Evolutionary conservation across 192 early-diverging fungal genomes (phyloP).

Genomic region (Mortierella claussenii): DNA sequence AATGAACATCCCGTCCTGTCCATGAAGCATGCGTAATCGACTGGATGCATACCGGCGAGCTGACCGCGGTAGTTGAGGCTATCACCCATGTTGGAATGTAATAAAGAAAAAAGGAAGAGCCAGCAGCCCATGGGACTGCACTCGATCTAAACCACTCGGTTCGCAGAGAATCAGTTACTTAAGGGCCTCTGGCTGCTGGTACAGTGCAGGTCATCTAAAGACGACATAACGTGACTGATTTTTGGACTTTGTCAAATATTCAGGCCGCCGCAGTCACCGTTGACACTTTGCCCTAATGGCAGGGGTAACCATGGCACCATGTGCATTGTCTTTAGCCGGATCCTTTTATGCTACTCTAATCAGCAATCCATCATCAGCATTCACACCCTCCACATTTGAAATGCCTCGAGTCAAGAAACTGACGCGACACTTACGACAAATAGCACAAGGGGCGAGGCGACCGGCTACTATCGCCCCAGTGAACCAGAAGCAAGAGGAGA

Average conservation of each 20-base stretch:
- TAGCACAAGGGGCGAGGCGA: not conserved
- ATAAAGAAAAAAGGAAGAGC: conserved; percentile 22
- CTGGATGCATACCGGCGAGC: conserved; percentile 38
- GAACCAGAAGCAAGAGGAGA: conserved; percentile 1
- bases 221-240: no score
- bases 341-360: not conserved
- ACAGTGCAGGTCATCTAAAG: no score
- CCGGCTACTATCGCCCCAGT: conserved; percentile 19
- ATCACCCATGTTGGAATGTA: conserved; percentile 45
- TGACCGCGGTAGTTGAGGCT: conserved; percentile 43
- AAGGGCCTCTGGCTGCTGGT: no score
- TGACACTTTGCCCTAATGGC: no score
- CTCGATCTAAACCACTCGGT: conserved; percentile 1
- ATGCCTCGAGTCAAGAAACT: conserved; percentile 7
- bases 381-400: not conserved
- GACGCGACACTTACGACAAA: conserved; percentile 3
- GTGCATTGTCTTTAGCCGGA: no score
- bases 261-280: conserved; percentile 2
- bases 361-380: not conserved
- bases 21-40: no score
- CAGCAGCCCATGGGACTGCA: not conserved
- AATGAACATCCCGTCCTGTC: no score
- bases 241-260: conserved; percentile 13
- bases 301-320: no score
- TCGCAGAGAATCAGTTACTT: not conserved